These are phyloP conservation scores for Hypoxylon sp. DNA, from an alignment of 2,329 filamentous ascomycete species.

Conservation along the genomic window DNA sequence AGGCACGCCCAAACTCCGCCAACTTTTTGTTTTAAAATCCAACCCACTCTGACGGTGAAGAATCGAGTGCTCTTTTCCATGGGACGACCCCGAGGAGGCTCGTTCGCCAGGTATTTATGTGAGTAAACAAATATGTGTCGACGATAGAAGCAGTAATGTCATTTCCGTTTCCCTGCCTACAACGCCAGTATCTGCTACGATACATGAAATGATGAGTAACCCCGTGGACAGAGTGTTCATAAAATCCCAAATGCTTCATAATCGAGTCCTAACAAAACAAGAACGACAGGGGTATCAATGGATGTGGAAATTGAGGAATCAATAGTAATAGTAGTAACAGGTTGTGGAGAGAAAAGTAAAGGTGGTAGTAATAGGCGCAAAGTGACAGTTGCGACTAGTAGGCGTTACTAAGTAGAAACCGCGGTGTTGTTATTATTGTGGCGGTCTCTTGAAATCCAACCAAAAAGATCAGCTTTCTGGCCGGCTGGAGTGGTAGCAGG, in stretches of 20 bases:
- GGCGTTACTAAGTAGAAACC: slow-evolving; percentile 45
- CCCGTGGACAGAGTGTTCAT: slow-evolving; percentile 36
- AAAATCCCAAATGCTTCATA: slow-evolving; percentile 52
- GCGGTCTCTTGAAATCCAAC: slow-evolving; percentile 67
- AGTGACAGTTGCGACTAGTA: not conserved
- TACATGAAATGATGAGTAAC: slow-evolving; percentile 47
- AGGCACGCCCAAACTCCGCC: slow-evolving; percentile 38
- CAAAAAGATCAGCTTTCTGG: slow-evolving; percentile 62
- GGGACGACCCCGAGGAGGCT: not conserved
- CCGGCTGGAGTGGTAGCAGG: slow-evolving; percentile 46
- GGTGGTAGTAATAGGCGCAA: slow-evolving; percentile 6
- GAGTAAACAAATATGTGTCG: slow-evolving; percentile 45
- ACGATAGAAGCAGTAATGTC: slow-evolving; percentile 42
- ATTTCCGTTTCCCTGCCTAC: slow-evolving; percentile 36
- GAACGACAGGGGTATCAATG: slow-evolving; percentile 54
- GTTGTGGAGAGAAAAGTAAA: slow-evolving; percentile 6
- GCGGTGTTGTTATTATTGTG: slow-evolving; percentile 48
- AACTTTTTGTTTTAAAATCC: slow-evolving; percentile 9
- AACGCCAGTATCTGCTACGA: slow-evolving; percentile 48
- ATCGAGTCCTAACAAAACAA: slow-evolving; percentile 45
- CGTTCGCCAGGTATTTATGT: slow-evolving; percentile 19
- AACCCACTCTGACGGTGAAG: slow-evolving; percentile 13
- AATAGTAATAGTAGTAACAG: slow-evolving; percentile 16
- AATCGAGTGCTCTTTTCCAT: slow-evolving; percentile 4
- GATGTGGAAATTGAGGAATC: slow-evolving; percentile 45